These are phyloP conservation scores for Selaginella tamariscina DNA, from an alignment of 75 land plant genomes.

Conservation along the genomic window DNA sequence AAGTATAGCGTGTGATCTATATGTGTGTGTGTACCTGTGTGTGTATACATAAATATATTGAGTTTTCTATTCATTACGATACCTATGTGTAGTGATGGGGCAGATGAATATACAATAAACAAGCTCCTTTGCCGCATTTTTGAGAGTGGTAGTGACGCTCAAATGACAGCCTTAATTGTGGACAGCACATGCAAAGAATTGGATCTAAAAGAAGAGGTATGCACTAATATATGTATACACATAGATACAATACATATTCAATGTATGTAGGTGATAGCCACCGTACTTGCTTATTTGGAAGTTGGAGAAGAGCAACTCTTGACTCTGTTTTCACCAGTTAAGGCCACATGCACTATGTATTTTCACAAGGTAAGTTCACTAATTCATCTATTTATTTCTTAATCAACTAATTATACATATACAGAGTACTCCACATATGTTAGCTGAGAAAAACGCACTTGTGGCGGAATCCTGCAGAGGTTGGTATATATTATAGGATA, in stretches of 20 bases:
- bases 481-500: neutral
- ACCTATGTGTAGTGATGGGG: conserved; percentile 70
- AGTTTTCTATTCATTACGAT: neutral
- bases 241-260: no score
- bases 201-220: conserved; percentile 94
- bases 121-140: conserved; percentile 61
- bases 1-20: no score
- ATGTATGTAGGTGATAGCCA: conserved; percentile 61
- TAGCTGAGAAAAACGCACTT: neutral
- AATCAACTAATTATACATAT: no score
- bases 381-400: no score
- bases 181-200: conserved; percentile 60
- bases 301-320: conserved; percentile 70
- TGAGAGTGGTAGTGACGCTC: conserved; percentile 11
- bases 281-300: conserved; percentile 73
- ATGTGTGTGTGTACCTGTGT: no score
- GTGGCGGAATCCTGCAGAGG: no score
- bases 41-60: neutral
- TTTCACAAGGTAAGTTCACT: conserved; percentile 64
- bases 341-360: conserved; percentile 55
- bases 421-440: conserved; percentile 4
- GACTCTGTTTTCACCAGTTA: conserved; percentile 51
- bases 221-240: neutral
- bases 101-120: conserved; percentile 63
- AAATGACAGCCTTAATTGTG: conserved; percentile 41